phyloP scores from a whole-genome alignment of 1,139 yeast genomes.

The Debaryomycetaceae sp. region DNA sequence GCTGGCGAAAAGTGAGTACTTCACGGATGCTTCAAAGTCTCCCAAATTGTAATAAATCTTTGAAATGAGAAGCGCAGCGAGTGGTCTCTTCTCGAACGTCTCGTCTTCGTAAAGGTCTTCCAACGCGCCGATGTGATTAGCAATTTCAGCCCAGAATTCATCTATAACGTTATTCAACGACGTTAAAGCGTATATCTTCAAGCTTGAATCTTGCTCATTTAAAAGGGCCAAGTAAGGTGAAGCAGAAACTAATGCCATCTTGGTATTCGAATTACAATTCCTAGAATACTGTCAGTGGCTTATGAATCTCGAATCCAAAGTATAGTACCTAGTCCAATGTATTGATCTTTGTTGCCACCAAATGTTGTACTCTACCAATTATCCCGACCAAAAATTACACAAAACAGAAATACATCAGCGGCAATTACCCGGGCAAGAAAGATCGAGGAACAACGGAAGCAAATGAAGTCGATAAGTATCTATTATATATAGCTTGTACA shows the following conservation, averaged over 20 bases:
- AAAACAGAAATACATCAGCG: slow-evolving; percentile 1
- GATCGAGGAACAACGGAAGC: too few species aligned
- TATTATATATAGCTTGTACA: too few species aligned
- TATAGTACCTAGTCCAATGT: neutral
- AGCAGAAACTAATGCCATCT: slow-evolving; percentile 69
- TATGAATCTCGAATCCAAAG: neutral
- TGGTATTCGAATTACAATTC: neutral
- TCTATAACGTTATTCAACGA: slow-evolving; percentile 82
- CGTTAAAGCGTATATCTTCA: slow-evolving; percentile 81
- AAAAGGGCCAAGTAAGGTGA: slow-evolving; percentile 88
- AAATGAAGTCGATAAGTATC: too few species aligned
- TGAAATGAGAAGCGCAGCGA: slow-evolving; percentile 91
- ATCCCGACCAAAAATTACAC: slow-evolving; percentile 3
- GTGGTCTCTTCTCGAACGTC: slow-evolving; percentile 65
- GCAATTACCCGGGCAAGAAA: too few species aligned
- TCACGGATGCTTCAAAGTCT: slow-evolving; percentile 88
- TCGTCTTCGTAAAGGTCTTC: slow-evolving; percentile 91
- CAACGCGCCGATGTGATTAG: slow-evolving; percentile 80
- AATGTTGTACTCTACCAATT: neutral
- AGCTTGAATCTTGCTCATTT: slow-evolving; percentile 71
- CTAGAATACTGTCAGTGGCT: neutral
- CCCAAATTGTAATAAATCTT: slow-evolving; percentile 95
- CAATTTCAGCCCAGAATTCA: slow-evolving; percentile 96
- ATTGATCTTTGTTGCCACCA: slow-evolving; percentile 7
- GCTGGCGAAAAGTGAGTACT: slow-evolving; percentile 83